These are phyloP conservation scores for Diaporthe sp. DNA, from an alignment of 2,329 filamentous ascomycete genomes.

Conservation along the genomic window DNA sequence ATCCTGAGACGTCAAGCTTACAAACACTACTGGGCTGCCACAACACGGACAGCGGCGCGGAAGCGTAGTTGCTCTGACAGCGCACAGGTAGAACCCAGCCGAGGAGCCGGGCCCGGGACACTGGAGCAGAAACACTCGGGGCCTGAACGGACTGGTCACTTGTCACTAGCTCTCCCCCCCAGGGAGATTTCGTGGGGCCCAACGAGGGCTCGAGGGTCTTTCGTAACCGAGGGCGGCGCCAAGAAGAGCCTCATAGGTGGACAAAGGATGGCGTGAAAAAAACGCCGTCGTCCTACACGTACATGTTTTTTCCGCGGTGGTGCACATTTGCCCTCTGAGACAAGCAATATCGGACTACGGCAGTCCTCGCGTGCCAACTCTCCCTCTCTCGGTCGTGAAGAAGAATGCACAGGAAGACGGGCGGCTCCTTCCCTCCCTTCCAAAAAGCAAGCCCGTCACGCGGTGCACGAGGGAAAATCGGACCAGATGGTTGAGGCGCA, in stretches of 20 bases:
- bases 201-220: slow-evolving; percentile 12
- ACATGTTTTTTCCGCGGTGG: background rate
- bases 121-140: slow-evolving; percentile 2
- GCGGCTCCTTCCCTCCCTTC: background rate
- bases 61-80: background rate
- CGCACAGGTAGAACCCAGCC: slow-evolving; percentile 14
- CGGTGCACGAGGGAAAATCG: slow-evolving; percentile 15
- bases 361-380: background rate
- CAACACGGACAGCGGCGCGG: background rate
- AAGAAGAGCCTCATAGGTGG: slow-evolving; percentile 25
- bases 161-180: background rate
- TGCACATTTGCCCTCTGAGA: background rate
- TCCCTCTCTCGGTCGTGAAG: background rate
- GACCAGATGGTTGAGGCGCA: slow-evolving; percentile 13
- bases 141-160: background rate
- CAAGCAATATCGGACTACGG: slow-evolving; percentile 16
- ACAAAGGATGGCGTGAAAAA: slow-evolving; percentile 6
- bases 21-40: background rate
- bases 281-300: background rate
- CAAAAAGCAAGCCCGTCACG: slow-evolving; percentile 28
- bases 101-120: slow-evolving; percentile 10
- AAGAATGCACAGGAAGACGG: background rate
- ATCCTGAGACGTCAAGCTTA: background rate
- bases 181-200: slow-evolving; percentile 1
- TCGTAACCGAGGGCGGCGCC: slow-evolving; percentile 2